Conservation (phyloP, 352 stramenopile genomes). For the Phytophthora chlamydospora region DNA sequence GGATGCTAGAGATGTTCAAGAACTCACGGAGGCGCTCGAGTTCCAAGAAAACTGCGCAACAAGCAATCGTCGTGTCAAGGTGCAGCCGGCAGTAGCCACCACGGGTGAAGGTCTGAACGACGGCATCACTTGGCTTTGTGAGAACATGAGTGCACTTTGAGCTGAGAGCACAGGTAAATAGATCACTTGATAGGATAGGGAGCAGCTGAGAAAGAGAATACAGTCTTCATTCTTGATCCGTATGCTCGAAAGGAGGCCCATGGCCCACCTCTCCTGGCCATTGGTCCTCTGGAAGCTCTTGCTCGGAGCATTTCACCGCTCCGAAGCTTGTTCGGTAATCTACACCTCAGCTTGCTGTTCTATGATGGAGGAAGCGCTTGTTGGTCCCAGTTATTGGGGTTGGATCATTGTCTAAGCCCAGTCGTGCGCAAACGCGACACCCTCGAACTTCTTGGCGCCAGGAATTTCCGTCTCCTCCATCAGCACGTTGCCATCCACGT, state of each 20-base stretch:
- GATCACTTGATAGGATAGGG: conserved; percentile 14
- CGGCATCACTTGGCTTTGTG: conserved; percentile 79
- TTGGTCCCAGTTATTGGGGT: conserved; percentile 14
- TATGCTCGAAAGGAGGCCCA: conserved; percentile 15
- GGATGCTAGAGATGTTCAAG: conserved; percentile 48
- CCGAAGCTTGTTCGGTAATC: conserved; percentile 17
- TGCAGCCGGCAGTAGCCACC: conserved; percentile 80
- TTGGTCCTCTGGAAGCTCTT: conserved; percentile 10
- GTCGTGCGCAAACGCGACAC: conserved; percentile 91
- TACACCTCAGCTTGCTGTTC: conserved; percentile 31
- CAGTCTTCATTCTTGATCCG: conserved; percentile 40
- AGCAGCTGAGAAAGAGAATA: conserved; percentile 22
- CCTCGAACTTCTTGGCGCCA: conserved; percentile 93
- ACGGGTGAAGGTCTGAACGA: conserved; percentile 76
- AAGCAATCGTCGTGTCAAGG: conserved; percentile 52
- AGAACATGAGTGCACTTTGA: conserved; percentile 68
- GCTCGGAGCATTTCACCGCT: conserved; percentile 6
- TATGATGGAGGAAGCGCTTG: conserved; percentile 24
- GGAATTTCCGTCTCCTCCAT: conserved; percentile 92
- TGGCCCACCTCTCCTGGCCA: conserved; percentile 7
- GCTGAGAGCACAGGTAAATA: conserved; percentile 16
- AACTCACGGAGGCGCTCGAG: conserved; percentile 56
- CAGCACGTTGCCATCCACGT: conserved; percentile 89
- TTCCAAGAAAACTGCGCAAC: conserved; percentile 59
- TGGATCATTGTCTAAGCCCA: conserved; percentile 50